phyloP scores from a whole-genome alignment of 306 rosid genomes.

The Acacia acuminata region DNA sequence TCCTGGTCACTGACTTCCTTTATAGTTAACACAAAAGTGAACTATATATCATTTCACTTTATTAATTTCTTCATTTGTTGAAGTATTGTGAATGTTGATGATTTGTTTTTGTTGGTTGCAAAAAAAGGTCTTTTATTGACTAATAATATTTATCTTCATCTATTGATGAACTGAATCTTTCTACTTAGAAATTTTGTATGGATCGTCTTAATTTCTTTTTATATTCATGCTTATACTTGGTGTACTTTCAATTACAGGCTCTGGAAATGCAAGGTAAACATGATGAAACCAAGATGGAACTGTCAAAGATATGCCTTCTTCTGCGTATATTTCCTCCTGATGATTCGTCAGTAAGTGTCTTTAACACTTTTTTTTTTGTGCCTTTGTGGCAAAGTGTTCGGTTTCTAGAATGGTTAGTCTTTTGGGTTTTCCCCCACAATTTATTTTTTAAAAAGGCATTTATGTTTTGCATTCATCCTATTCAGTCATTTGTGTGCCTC shows the following conservation, averaged over 20 bases:
- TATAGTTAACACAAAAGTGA: not conserved
- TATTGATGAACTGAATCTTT: too few relatives aligned
- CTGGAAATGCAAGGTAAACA: constrained; percentile 82
- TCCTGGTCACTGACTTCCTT: not conserved
- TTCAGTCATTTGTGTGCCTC: not conserved
- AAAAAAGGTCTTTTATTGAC: not conserved
- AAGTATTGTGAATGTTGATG: not conserved
- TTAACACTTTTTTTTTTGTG: constrained; percentile 4
- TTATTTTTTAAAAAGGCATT: constrained; percentile 1
- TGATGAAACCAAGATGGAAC: constrained; percentile 65
- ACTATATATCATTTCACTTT: not conserved
- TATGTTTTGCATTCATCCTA: not conserved
- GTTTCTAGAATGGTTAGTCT: not conserved
- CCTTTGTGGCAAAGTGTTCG: not conserved
- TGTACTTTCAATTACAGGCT: constrained; percentile 55
- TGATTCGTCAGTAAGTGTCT: constrained; percentile 73
- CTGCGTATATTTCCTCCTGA: constrained; percentile 84
- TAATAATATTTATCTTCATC: not conserved
- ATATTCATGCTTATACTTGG: constrained; percentile 10
- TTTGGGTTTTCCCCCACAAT: not conserved
- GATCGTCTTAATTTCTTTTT: constrained; percentile 15
- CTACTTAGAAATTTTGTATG: not conserved
- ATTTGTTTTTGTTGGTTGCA: not conserved
- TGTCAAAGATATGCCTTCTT: constrained; percentile 78
- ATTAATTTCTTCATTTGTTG: not conserved